These are phyloP conservation scores for Colletotrichum aenigma DNA, from an alignment of 2,329 filamentous ascomycete species.

Conservation along the genomic window DNA sequence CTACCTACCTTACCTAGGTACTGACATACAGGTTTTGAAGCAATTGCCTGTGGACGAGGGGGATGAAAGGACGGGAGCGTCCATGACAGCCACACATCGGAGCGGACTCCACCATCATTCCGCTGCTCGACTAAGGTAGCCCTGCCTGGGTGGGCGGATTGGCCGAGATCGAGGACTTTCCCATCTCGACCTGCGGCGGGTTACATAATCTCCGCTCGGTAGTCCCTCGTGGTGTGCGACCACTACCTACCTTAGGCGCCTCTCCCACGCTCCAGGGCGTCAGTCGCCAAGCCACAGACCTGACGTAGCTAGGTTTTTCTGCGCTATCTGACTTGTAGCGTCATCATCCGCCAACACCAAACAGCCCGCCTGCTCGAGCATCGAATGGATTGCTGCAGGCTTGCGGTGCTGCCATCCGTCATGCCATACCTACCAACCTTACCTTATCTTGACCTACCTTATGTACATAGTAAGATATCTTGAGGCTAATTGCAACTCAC, in stretches of 20 bases:
- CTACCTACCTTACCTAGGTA: neutral
- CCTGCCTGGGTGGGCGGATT: neutral
- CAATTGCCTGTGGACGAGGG: neutral
- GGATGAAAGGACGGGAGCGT: too few species aligned
- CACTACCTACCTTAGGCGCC: too few species aligned
- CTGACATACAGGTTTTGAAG: neutral
- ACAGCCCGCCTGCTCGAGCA: neutral
- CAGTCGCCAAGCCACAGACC: neutral
- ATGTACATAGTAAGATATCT: neutral
- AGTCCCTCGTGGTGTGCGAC: too few species aligned
- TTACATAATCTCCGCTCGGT: neutral
- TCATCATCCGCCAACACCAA: conserved; percentile 1
- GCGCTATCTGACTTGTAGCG: neutral
- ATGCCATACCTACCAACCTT: neutral
- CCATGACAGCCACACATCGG: neutral
- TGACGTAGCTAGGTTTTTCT: conserved; percentile 8
- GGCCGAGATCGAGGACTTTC: neutral
- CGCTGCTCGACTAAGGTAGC: neutral
- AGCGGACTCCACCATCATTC: neutral
- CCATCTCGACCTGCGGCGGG: neutral
- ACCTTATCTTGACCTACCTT: neutral
- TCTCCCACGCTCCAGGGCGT: neutral
- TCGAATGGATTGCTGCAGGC: neutral
- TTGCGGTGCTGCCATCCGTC: neutral
- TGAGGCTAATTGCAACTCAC: neutral